Evolutionary conservation across 768 basidiomycete genomes (phyloP), one percentile per base, ranked within the genome.

Genomic region (Amyloporia xantha): DNA sequence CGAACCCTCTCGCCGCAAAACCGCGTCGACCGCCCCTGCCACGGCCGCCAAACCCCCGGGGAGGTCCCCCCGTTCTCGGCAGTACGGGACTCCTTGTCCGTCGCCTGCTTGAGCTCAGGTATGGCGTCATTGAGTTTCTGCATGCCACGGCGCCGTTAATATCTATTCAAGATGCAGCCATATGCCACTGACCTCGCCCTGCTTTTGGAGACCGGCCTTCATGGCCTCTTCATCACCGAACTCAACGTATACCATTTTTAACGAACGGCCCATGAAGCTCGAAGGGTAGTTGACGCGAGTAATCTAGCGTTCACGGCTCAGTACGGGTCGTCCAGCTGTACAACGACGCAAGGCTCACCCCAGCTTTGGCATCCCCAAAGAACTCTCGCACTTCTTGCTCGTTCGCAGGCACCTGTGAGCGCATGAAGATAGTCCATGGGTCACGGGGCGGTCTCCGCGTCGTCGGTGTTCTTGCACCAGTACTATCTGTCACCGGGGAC

Each of bases 191-290:
- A 91, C 91, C 65, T 82, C 81, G 21, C 74, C 77, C 54, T 88
- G 84, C 58, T 82, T 86, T 49, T 78, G 82, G 19, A 94, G 68
- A 0, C 85, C 92, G 17, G 72, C 76, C 57, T 80, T 87, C 87
- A 93, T 89, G 9, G 82, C 73, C 40, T 86, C 87, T 59, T 94
- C 91, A 57, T 90, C 87, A 3, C 81, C 85, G 66, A 95, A 96
- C 61, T 95, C 93, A 45, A 96, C 79, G 61, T 91, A 96, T 1
- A 82, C 88, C 49, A 91, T 71, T 55, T 75, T 79, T 47, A 67
- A 68, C 24, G 72, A 66, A 40, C 82, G 78, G 9, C 78, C 77
- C 3, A 66, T 57, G 56, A 66, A 73, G 47, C 62, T 57, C 27
- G 66, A 54, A 0, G 86, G 86, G 50, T 84, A 74, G 51, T 75